Percentiles rank a stretch among this genome's conserved stretches.
phyloP scores from a whole-genome alignment of 2,329 filamentous ascomycete species.

The Paramyrothecium roridum region DNA sequence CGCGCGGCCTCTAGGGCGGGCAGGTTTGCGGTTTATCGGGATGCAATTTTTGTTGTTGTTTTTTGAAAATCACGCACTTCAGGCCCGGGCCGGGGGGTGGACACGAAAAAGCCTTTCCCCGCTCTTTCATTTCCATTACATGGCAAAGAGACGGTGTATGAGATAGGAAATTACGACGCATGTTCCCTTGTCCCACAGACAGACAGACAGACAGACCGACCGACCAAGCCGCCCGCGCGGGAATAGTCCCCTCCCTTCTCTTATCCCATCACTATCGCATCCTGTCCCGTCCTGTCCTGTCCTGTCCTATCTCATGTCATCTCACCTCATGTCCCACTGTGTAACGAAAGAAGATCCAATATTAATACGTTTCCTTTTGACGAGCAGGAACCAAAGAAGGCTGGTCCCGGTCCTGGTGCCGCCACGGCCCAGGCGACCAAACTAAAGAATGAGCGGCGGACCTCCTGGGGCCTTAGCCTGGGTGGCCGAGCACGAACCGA shows the following conservation, averaged over 20 bases:
- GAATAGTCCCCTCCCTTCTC: background rate
- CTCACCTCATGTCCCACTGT: constrained; percentile 3
- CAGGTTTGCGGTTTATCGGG: constrained; percentile 17
- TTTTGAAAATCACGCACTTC: background rate
- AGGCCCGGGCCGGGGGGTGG: constrained; percentile 6
- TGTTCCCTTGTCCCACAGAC: constrained; percentile 18
- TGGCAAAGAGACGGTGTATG: constrained; percentile 32
- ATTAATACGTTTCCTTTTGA: constrained; percentile 30
- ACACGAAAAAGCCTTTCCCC: constrained; percentile 15
- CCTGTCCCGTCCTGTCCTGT: too few species aligned
- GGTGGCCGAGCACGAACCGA: constrained; percentile 12
- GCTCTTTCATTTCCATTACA: constrained; percentile 27
- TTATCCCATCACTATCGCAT: too few species aligned
- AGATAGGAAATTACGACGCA: constrained; percentile 39
- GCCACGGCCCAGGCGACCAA: constrained; percentile 31
- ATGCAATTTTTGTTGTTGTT: constrained; percentile 6
- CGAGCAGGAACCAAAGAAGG: constrained; percentile 31
- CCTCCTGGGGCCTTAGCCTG: constrained; percentile 41
- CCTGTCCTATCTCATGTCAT: constrained; percentile 3
- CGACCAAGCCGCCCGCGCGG: background rate
- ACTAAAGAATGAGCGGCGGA: constrained; percentile 35
- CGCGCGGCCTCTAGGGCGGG: constrained; percentile 18
- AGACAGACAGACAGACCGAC: background rate
- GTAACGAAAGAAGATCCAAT: constrained; percentile 17
- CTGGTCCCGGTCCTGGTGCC: constrained; percentile 16